Conservation (phyloP, 2,329 filamentous ascomycete genomes). For the Ophiostoma montium region DNA sequence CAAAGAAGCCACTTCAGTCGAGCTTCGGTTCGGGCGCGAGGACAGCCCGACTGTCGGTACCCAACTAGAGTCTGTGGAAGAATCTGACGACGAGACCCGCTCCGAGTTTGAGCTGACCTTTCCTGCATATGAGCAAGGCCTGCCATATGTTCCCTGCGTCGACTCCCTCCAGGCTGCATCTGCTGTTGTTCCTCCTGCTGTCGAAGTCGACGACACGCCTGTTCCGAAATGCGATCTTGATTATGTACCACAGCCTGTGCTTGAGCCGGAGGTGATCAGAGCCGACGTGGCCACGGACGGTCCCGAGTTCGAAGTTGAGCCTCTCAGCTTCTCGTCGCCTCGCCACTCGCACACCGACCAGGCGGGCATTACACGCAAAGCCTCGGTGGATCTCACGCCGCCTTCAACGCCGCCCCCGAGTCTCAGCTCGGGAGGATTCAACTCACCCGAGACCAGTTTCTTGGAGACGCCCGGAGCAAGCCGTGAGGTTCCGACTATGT, state of each 20-base stretch:
- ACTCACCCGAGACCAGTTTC: conserved; percentile 5
- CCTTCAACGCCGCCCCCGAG: conserved; percentile 7
- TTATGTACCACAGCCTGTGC: background rate
- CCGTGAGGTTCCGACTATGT: background rate
- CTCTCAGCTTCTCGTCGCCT: background rate
- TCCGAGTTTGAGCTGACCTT: conserved; percentile 2
- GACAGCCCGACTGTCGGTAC: background rate
- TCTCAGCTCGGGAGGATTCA: conserved; percentile 1
- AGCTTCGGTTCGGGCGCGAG: background rate
- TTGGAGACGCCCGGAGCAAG: conserved; percentile 4
- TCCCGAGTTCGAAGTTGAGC: background rate
- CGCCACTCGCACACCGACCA: background rate
- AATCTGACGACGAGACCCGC: background rate
- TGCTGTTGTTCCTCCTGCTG: too few species aligned
- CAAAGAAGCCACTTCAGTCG: background rate
- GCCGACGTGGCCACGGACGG: background rate
- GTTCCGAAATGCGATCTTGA: background rate
- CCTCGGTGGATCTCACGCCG: conserved; percentile 1
- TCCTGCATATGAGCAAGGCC: background rate
- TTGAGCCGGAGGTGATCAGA: background rate
- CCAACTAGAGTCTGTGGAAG: background rate
- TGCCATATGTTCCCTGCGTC: background rate
- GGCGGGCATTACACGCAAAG: background rate
- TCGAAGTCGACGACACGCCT: background rate
- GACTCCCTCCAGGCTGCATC: background rate